These are phyloP conservation scores for Cerrena zonata DNA, from an alignment of 1,284 basidiomycete species.

Conservation along the genomic window DNA sequence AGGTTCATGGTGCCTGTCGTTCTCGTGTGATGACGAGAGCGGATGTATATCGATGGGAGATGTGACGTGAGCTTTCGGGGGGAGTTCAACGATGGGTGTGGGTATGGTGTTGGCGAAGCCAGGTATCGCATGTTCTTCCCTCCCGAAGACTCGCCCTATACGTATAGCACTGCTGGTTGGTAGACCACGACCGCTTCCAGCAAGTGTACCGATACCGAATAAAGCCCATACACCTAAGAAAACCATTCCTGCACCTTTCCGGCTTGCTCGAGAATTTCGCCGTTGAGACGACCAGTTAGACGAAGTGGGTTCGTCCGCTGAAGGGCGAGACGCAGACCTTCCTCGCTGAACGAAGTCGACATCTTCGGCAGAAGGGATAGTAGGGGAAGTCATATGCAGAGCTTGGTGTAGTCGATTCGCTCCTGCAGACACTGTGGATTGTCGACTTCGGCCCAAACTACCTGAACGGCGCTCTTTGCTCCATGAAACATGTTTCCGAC, in stretches of 20 bases:
- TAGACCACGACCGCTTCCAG: slow-evolving; percentile 26
- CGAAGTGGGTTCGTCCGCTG: slow-evolving; percentile 13
- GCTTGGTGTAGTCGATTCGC: slow-evolving; percentile 24
- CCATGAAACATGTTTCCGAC: slow-evolving; percentile 59
- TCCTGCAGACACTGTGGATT: slow-evolving; percentile 18
- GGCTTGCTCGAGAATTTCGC: slow-evolving; percentile 52
- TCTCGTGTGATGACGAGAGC: neutral
- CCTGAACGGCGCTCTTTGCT: slow-evolving; percentile 52
- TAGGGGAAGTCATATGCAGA: slow-evolving; percentile 25
- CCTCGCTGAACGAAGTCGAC: slow-evolving; percentile 36
- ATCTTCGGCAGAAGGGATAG: slow-evolving; percentile 15
- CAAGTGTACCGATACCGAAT: slow-evolving; percentile 56
- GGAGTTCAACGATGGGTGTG: neutral
- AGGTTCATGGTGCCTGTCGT: neutral
- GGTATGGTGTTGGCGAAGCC: neutral
- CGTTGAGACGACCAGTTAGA: slow-evolving; percentile 22
- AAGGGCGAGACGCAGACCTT: slow-evolving; percentile 36
- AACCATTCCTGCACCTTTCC: slow-evolving; percentile 63
- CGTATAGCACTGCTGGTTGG: slow-evolving; percentile 16
- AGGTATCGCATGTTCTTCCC: slow-evolving; percentile 13
- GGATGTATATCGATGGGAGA: neutral
- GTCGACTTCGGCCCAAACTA: slow-evolving; percentile 35
- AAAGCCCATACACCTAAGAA: slow-evolving; percentile 68
- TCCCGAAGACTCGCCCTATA: slow-evolving; percentile 28
- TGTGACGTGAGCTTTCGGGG: neutral